Conservation (phyloP, 306 rosid genomes). For the Sophora flavescens region DNA sequence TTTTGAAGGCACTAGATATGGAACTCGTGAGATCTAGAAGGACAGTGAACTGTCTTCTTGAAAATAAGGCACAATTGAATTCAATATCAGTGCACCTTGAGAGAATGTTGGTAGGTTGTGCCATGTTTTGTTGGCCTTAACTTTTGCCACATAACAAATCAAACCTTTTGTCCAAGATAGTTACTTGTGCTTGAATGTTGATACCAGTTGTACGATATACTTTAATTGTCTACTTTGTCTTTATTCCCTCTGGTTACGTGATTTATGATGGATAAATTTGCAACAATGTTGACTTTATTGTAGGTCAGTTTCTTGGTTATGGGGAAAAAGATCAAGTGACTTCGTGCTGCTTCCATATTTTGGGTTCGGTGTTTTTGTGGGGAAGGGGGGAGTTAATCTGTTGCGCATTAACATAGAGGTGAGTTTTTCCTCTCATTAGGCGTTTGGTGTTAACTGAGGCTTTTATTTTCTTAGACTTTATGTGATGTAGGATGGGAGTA, state of each 20-base stretch:
- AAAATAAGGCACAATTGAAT: slow-evolving; percentile 91
- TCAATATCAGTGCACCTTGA: slow-evolving; percentile 98
- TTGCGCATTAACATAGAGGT: not conserved
- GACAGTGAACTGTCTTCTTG: slow-evolving; percentile 92
- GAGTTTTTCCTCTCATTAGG: not conserved
- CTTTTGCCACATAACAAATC: not conserved
- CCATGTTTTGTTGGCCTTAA: slow-evolving; percentile 25
- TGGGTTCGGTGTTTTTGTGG: not conserved
- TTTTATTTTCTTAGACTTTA: too few relatives aligned
- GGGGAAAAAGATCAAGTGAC: slow-evolving; percentile 29
- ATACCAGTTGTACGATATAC: not conserved
- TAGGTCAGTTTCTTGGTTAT: slow-evolving; percentile 13
- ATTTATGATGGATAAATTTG: slow-evolving; percentile 4
- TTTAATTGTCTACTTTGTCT: slow-evolving; percentile 24
- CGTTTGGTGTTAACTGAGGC: not conserved
- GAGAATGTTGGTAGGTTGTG: slow-evolving; percentile 92
- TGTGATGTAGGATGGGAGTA: not conserved
- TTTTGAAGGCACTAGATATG: slow-evolving; percentile 83
- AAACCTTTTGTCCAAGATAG: not conserved
- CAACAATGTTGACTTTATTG: slow-evolving; percentile 14
- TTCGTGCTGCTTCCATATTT: not conserved
- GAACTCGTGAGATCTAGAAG: slow-evolving; percentile 89
- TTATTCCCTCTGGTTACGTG: slow-evolving; percentile 5
- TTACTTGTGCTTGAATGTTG: slow-evolving; percentile 24
- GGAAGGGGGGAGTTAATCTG: slow-evolving; percentile 9